These are phyloP conservation scores for Caryopteris hybrid DNA, from an alignment of 305 asterid genomes.

Conservation along the genomic window DNA sequence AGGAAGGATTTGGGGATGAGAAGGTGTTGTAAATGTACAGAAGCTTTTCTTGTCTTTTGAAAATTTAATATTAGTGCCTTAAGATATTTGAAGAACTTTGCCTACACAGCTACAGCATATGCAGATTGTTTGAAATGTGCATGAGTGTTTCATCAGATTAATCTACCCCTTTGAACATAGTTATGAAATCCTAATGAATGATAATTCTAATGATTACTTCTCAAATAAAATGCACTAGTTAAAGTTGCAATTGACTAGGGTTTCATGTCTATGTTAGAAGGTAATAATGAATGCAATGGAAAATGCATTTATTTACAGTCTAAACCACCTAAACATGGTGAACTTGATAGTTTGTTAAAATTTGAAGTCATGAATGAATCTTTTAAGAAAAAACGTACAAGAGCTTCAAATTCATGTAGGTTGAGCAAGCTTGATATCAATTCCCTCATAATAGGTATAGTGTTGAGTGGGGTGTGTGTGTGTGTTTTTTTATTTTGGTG, in stretches of 20 bases:
- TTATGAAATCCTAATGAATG: not conserved
- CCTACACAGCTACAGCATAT: not conserved
- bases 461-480: no score
- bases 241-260: not conserved
- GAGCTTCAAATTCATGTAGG: not conserved
- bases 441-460: no score
- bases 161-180: not conserved
- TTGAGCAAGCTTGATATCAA: conserved; percentile 16
- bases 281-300: not conserved
- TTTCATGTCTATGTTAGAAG: not conserved
- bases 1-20: conserved; percentile 4
- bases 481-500: no score
- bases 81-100: not conserved
- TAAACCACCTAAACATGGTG: not conserved
- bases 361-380: not conserved
- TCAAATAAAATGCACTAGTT: not conserved
- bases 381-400: not conserved
- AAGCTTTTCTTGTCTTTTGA: not conserved
- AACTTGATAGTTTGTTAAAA: not conserved
- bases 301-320: not conserved
- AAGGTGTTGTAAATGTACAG: not conserved
- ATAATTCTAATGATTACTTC: not conserved
- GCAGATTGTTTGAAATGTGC: not conserved
- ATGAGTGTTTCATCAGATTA: not conserved
- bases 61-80: not conserved